These are phyloP conservation scores for Cryphonectria japonica DNA, from an alignment of 2,329 filamentous ascomycete species.

Conservation along the genomic window DNA sequence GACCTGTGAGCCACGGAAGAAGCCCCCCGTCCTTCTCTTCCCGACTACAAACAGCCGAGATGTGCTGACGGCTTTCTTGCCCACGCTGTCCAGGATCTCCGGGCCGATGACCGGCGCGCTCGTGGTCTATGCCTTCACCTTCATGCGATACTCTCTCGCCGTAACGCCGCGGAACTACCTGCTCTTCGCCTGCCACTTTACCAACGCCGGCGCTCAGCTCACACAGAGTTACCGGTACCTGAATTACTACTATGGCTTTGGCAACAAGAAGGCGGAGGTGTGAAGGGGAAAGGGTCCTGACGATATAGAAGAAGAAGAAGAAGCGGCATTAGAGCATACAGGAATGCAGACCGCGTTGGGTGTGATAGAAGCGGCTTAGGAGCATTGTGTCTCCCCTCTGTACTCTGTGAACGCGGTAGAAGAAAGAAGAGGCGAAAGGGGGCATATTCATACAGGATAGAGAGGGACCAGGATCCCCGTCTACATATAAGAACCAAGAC, in stretches of 20 bases:
- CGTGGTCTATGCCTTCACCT: constrained; percentile 69
- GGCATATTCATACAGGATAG: neutral
- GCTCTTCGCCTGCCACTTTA: constrained; percentile 70
- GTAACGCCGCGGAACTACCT: constrained; percentile 70
- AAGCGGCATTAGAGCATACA: neutral
- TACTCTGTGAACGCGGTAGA: neutral
- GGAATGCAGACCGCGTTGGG: neutral
- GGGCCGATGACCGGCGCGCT: constrained; percentile 71
- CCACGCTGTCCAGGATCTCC: constrained; percentile 55
- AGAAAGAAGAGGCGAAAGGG: neutral
- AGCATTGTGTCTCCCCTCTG: neutral
- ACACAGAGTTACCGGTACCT: constrained; percentile 72
- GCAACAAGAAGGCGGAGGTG: constrained; percentile 46
- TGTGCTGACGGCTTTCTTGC: neutral
- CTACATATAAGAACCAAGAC: neutral
- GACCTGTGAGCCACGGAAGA: constrained; percentile 65
- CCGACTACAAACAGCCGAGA: neutral
- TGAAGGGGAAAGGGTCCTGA: neutral
- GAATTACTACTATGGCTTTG: constrained; percentile 67
- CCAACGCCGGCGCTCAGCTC: constrained; percentile 70
- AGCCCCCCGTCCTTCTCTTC: neutral
- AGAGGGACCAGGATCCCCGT: neutral
- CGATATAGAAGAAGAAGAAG: neutral
- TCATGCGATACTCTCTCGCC: constrained; percentile 74
- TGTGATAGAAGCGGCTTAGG: neutral